These are phyloP conservation scores for Ascochyta pisi DNA, from an alignment of 2,329 filamentous ascomycete genomes.

Conservation along the genomic window DNA sequence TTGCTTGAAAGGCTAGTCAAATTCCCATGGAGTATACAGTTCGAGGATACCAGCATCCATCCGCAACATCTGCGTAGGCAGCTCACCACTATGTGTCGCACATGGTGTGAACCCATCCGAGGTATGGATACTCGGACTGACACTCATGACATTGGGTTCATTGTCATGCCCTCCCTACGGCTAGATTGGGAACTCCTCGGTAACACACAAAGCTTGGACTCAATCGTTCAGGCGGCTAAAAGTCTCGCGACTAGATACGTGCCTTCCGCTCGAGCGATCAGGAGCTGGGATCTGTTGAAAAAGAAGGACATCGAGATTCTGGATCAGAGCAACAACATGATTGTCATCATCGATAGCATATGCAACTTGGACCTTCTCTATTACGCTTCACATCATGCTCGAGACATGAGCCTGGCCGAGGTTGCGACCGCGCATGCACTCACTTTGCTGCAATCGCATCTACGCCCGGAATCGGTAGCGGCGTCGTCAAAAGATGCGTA, in stretches of 20 bases:
- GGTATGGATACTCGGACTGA: slow-evolving; percentile 44
- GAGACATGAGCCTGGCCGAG: slow-evolving; percentile 40
- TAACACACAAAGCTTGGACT: slow-evolving; percentile 47
- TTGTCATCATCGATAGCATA: slow-evolving; percentile 52
- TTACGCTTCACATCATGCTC: slow-evolving; percentile 48
- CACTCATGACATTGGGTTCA: slow-evolving; percentile 57
- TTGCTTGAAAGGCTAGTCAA: slow-evolving; percentile 48
- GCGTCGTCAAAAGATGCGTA: slow-evolving; percentile 15
- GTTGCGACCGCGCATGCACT: slow-evolving; percentile 52
- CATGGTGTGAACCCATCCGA: slow-evolving; percentile 51
- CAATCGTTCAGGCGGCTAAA: slow-evolving; percentile 45
- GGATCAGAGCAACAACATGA: slow-evolving; percentile 48
- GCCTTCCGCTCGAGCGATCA: slow-evolving; percentile 46
- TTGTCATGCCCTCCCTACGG: slow-evolving; percentile 51
- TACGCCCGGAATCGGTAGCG: slow-evolving; percentile 44
- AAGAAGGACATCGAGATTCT: slow-evolving; percentile 51
- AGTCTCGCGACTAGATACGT: slow-evolving; percentile 50
- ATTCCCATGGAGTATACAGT: slow-evolving; percentile 25
- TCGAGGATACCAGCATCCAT: slow-evolving; percentile 10
- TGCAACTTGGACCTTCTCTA: slow-evolving; percentile 53
- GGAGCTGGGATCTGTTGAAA: slow-evolving; percentile 55
- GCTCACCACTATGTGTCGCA: slow-evolving; percentile 14
- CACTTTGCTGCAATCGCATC: slow-evolving; percentile 50
- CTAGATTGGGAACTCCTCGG: slow-evolving; percentile 51
- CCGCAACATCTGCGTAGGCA: slow-evolving; percentile 14